These are phyloP conservation scores for Melanogaster broomeanus DNA, from an alignment of 768 basidiomycete genomes.

Conservation along the genomic window DNA sequence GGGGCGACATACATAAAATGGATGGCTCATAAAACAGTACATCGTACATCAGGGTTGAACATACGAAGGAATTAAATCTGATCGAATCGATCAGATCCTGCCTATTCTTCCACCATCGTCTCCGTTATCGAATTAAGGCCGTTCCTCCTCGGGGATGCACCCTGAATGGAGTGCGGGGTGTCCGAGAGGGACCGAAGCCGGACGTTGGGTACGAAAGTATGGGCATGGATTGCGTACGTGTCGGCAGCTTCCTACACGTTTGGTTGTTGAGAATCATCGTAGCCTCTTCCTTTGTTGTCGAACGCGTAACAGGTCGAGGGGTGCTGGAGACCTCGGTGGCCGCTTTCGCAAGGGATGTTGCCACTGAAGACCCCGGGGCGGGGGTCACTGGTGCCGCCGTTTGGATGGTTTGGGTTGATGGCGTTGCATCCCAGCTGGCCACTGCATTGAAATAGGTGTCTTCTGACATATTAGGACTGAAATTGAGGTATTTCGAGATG, in stretches of 20 bases:
- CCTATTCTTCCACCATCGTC: constrained; percentile 5
- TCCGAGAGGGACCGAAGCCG: background rate
- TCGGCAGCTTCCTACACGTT: background rate
- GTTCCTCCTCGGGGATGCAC: background rate
- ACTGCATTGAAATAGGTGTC: background rate
- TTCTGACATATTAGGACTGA: background rate
- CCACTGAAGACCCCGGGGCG: background rate
- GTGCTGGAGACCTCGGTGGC: background rate
- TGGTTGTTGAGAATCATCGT: background rate
- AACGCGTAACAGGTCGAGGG: background rate
- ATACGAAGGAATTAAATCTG: background rate
- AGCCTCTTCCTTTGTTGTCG: constrained; percentile 1
- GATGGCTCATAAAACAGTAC: background rate
- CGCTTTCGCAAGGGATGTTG: background rate
- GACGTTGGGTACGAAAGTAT: background rate
- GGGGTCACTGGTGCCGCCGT: background rate
- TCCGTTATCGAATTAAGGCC: constrained; percentile 5
- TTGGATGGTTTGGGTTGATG: background rate
- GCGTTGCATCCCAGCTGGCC: background rate
- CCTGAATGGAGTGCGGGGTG: background rate
- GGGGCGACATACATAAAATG: background rate
- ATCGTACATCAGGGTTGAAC: background rate
- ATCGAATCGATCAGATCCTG: background rate
- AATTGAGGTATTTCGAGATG: constrained; percentile 1
- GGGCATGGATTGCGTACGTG: constrained; percentile 20